Evolutionary conservation across 805 yeast species (phyloP), one percentile per base, ranked within the genome.

Genomic region (Ogataea glucozyma): DNA sequence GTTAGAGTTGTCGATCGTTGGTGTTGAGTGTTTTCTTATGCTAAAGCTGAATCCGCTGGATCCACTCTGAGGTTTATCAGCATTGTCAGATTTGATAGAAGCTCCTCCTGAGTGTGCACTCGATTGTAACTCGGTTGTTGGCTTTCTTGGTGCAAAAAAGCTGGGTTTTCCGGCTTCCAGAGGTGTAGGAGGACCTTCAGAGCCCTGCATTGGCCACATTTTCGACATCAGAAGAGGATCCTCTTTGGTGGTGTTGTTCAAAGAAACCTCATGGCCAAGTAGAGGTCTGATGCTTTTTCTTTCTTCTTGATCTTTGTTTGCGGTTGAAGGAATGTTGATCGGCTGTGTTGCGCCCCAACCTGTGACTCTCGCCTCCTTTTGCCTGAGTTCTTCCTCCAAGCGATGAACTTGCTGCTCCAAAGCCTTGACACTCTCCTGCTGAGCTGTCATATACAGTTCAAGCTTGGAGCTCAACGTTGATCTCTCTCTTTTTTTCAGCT

Each of bases 291-390:
- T 39, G 14, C 31, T 16, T 8, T 31, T 4, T 13, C 16, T 12
- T 2, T 11, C 10, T 2, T 26, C 31, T 29, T 10, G 27, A 21
- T 26, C 9, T n/a, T 23, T 26, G 22, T 21, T 21, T n/a, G n/a
- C n/a, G 13, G 41, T 14, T 3, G 20, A 27, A 3, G 58, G 56
- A 21, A 58, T 57, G 31, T 48, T 48, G 26, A 58, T 58, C 1
- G 63, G 63, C 32, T 48, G 54, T 6, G 61, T 45, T 1, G 55
- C 43, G 6, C 51, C 49, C 17, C 56, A 23, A 14, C 40, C 30
- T 3, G 46, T 34, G n/a, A 58, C 39, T 12, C 41, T 38, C 3
- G 33, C 34, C 19, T 58, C 62, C 19, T 49, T 56, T 8, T 38
- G 40, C 5, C 35, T 18, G 1, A 56, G 34, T 16, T 45, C 48